Evolutionary conservation across 2,329 filamentous ascomycete species (phyloP), one percentile per base, ranked within the genome.

Genomic region (Penicillium concentricum): DNA sequence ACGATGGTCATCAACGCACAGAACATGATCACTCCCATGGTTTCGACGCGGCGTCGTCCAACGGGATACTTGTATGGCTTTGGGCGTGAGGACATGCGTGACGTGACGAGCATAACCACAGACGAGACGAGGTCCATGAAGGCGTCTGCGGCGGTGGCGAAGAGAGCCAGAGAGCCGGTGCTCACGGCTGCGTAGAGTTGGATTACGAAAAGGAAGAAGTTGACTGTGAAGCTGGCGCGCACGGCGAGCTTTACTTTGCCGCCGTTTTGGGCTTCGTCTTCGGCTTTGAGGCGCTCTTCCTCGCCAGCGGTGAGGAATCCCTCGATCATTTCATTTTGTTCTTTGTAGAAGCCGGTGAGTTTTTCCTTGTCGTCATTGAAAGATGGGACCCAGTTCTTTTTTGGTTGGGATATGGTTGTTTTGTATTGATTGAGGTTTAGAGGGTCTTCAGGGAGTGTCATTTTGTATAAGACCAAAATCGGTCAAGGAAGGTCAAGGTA

Each of bases 51-150:
- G 7, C 55, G 55, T 3, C 55, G 55, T 49, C 55, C 55, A 30
- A 57, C 55, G 2, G 55, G 55, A 34, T 57, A 57, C n/a, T 57
- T 57, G 45, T 57, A 54, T 57, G 55, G 55, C 16, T 57, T 57
- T 35, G 55, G 55, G 7, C 55, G 55, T 6, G 50, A 49, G 24
- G 55, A 57, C 51, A 57, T 57, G 34, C 55, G 55, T 5, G 55
- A 54, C 2, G 51, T 57, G 15, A 57, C 39, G 24, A 57, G 55
- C 55, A 57, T 57, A 9, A 57, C 55, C n/a, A 57, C 28, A 2
- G 55, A 57, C 9, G 55, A 57, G 20, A 57, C 51, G 45, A 57
- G 55, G 18, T 57, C 55, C 55, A 57, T 57, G 55, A 57, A 54
- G n/a, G 55, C 51, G 16, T 57, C 55, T 24, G 55, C 55, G 7